Evolutionary conservation across 2,329 filamentous ascomycete species (phyloP).

Genomic region (Monilinia vaccinii-corymbosi): DNA sequence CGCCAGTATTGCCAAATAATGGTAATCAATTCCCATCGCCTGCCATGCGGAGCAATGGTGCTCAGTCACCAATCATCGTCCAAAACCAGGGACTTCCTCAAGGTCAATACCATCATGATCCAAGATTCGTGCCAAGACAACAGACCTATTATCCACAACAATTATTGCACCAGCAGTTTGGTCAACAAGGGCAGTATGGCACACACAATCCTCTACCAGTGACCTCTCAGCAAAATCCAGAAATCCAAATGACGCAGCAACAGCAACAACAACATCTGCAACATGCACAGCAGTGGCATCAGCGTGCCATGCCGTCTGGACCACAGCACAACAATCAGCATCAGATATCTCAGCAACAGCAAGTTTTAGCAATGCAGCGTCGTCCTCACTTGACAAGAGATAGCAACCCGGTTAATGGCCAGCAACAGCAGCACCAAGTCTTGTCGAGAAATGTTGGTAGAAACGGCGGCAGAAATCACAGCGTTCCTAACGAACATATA

Average conservation of each 20-base stretch:
- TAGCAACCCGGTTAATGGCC: conserved; percentile 9
- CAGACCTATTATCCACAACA: conserved; percentile 12
- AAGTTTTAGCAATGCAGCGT: conserved; percentile 13
- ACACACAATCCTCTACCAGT: background rate
- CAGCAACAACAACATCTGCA: conserved; percentile 10
- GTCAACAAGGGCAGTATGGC: background rate
- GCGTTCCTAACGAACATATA: background rate
- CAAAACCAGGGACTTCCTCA: background rate
- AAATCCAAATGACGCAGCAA: conserved; percentile 7
- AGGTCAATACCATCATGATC: background rate
- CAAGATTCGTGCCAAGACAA: background rate
- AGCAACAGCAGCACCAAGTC: background rate
- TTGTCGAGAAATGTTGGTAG: conserved; percentile 10
- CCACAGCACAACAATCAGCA: background rate
- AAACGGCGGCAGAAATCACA: background rate
- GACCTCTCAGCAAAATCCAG: conserved; percentile 9
- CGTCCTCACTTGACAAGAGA: conserved; percentile 13
- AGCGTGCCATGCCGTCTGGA: conserved; percentile 5
- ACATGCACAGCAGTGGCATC: conserved; percentile 12
- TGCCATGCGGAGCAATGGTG: background rate
- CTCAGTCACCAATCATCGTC: background rate
- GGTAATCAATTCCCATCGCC: background rate
- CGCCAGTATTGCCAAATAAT: conserved; percentile 12
- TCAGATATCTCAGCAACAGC: conserved; percentile 11
- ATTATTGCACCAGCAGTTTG: conserved; percentile 10